Base-by-base conservation (phyloP, 2,329 filamentous ascomycete genomes). In the Fusarium verticillioides region DNA sequence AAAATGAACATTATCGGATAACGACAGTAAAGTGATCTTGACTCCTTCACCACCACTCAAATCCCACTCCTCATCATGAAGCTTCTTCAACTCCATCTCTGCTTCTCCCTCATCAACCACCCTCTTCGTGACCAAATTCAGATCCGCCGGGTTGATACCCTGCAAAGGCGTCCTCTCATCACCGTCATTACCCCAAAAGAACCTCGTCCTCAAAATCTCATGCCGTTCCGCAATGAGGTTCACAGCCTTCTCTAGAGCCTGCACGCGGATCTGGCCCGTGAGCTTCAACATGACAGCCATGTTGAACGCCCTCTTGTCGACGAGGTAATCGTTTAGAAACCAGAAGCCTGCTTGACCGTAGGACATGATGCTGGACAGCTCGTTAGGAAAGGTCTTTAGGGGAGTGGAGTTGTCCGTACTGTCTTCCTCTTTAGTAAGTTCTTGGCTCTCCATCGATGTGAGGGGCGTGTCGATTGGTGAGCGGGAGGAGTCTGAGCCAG, bases 341-440 rank as follows among this genome's bases (percentile, higher is more conserved):
- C 83, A 87, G 67, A 86, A 83, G 0, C 83, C 76, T 0, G 80
- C 77, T 69, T 86, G 84, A 12, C 75, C 80, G n/a, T 79, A 79
- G 7, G 84, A 85, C 66, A 86, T 81, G 12, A 63, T 28, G 37
- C 62, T 58, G 47, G 47, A 36, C 47, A 52, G 47, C 47, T 52
- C 47, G 47, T 52, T 52, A 52, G 47, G 47, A 52, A 52, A 52
- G 5, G 16, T 52, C 30, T 52, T 26, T 50, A 15, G n/a, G 47
- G 16, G 30, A 26, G 47, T 50, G 30, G 47, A 52, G 47, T 23
- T 52, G 30, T 36, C 47, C 47, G 30, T 52, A 52, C 47, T 52
- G 47, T 52, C 47, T 34, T 52, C 47, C 47, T 4, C n/a, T 32
- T 52, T 52, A 3, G 30, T n/a, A 10, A 16, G 47, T 19, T 52